These are phyloP conservation scores for Melastoma malabathricum DNA, from an alignment of 345 rosid species.

Conservation along the genomic window DNA sequence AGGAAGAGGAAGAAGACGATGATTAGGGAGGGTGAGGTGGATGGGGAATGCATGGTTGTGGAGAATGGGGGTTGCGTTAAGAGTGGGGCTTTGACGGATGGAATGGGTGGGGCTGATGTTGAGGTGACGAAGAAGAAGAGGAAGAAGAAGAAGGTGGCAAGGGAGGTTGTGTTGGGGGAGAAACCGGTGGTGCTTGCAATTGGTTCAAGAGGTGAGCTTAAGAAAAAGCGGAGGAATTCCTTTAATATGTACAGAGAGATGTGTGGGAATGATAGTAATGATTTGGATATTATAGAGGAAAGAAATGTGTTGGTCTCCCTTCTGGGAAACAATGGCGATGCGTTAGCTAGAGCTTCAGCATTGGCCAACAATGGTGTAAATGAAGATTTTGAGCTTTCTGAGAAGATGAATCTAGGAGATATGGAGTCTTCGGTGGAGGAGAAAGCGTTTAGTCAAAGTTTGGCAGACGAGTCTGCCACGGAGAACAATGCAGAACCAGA, in stretches of 20 bases:
- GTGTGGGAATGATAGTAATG: too few relatives aligned
- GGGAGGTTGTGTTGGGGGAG: not conserved
- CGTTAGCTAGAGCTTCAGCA: too few relatives aligned
- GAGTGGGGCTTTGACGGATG: constrained; percentile 1
- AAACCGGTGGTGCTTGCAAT: constrained; percentile 8
- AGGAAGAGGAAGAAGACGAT: constrained; percentile 1
- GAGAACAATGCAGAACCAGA: not conserved
- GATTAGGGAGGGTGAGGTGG: constrained; percentile 4
- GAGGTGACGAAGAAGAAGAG: constrained; percentile 17
- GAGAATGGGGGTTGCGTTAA: constrained; percentile 8
- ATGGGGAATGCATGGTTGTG: constrained; percentile 8
- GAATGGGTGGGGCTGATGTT: constrained; percentile 14
- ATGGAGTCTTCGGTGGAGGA: not conserved
- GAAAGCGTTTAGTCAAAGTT: too few relatives aligned
- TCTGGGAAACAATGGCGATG: too few relatives aligned
- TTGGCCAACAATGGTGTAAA: not conserved
- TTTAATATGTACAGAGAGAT: too few relatives aligned
- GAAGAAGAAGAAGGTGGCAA: constrained; percentile 14
- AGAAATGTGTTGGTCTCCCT: too few relatives aligned
- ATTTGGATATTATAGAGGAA: too few relatives aligned
- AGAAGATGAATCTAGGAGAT: not conserved
- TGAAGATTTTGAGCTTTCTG: not conserved
- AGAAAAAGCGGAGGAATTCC: constrained; percentile 1
- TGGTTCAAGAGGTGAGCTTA: constrained; percentile 8
- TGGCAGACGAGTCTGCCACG: too few relatives aligned